Evolutionary conservation across 441 rosid genomes (phyloP), one percentile per base, ranked within the genome.

Genomic region (Bocquillonia castaneifolia): DNA sequence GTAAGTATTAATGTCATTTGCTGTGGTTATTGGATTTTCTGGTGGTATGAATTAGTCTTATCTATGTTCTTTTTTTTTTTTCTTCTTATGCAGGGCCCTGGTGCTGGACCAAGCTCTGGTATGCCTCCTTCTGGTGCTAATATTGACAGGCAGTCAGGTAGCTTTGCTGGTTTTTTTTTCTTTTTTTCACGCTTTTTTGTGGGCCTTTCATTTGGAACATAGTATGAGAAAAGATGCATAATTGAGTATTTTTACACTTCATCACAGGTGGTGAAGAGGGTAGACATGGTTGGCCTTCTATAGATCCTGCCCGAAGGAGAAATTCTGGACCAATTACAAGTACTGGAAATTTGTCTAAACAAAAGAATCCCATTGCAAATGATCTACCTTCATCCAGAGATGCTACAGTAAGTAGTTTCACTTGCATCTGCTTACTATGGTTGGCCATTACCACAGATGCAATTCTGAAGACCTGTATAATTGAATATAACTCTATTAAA

Each of bases 281-380:
- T 67, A 79, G 86, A 80, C 86, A 77, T 70, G 92, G 90, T 69
- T 86, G 91, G 92, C 75, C 84, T 59, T 76, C 85, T 59, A 78
- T 64, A 48, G 97, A 87, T 77, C 82, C 85, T 31, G 67, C 90
- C 66, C 78, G 89, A 39, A 80, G 90, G 74, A 84, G 87, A 80
- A 84, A 76, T 65, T 81, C 96, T 50, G 98, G 91, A 61, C 93
- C 85, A 29, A 69, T 86, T 34, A 59, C 70, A 53, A 79, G 64
- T 73, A 75, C 89, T 72, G 96, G 85, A 66, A 86, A 75, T 77
- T 66, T 80, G 47, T 74, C 85, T n/a, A 94, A 86, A 74, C 94
- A 87, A 78, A 94, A 90, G 67, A 66, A 76, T 71, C 88, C 88
- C 17, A 76, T 85, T 63, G 71, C 86, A 70, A 84, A 71, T 83